Evolutionary conservation across 371 early-diverging fungal species (phyloP).

Genomic region (Mortierella sp.): DNA sequence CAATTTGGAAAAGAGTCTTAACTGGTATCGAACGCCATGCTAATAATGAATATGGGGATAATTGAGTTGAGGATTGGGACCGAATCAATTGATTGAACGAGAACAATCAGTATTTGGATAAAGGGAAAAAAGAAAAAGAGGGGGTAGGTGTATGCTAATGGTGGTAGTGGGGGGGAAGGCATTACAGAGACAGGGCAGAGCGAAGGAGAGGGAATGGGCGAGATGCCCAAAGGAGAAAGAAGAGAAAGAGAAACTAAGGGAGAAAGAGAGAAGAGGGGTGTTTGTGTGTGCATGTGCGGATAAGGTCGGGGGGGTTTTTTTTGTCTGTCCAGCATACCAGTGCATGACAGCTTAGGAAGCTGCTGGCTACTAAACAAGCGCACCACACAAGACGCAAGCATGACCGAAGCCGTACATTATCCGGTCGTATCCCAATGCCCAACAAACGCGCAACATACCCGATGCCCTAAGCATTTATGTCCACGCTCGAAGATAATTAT

Average conservation of each 20-base stretch:
- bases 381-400: not conserved
- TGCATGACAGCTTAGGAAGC: slow-evolving; percentile 6
- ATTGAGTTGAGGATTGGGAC: no score
- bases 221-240: slow-evolving; percentile 1
- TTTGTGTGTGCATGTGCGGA: slow-evolving; percentile 12
- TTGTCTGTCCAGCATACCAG: slow-evolving; percentile 13
- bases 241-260: not conserved
- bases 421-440: no score
- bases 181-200: slow-evolving; percentile 6
- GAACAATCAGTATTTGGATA: no score
- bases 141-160: not conserved
- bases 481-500: no score
- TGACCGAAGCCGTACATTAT: not conserved
- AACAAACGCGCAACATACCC: no score
- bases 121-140: no score
- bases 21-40: no score
- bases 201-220: slow-evolving; percentile 18
- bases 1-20: no score
- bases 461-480: no score
- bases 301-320: not conserved
- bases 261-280: slow-evolving; percentile 1
- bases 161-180: slow-evolving; percentile 10
- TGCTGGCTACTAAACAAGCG: not conserved
- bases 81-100: no score
- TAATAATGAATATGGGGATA: no score